Percentiles rank a stretch among this genome's conserved stretches.
These are phyloP conservation scores for Talaromyces ruber DNA, from an alignment of 495 filamentous ascomycete species.

Conservation along the genomic window DNA sequence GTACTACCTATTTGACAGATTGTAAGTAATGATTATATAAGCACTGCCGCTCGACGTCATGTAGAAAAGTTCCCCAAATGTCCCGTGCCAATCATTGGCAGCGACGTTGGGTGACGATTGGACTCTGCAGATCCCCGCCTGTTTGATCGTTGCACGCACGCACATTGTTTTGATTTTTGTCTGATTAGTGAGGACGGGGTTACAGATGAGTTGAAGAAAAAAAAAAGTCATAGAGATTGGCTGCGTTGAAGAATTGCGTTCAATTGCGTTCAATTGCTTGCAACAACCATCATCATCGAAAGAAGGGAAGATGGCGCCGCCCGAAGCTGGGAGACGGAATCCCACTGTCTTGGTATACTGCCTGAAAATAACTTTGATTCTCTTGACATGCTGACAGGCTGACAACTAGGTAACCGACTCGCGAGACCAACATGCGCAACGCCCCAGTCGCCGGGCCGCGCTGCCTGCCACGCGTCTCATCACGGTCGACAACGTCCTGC, in stretches of 20 bases:
- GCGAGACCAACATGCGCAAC: conserved; percentile 39
- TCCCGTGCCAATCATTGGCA: conserved; percentile 1
- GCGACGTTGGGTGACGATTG: not conserved
- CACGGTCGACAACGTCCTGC: conserved; percentile 91
- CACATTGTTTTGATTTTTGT: not conserved
- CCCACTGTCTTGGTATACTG: conserved; percentile 45
- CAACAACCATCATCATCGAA: not conserved
- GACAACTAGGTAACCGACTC: conserved; percentile 50
- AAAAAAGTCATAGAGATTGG: not conserved
- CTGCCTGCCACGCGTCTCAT: conserved; percentile 62
- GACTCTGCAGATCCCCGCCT: not conserved
- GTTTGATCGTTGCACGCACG: not conserved
- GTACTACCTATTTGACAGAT: no score
- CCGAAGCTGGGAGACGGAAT: conserved; percentile 38
- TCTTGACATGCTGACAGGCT: not conserved
- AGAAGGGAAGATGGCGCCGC: conserved; percentile 23
- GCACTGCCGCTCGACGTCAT: conserved; percentile 5
- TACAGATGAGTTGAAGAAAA: not conserved
- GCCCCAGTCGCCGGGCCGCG: conserved; percentile 25
- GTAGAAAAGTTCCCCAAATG: not conserved
- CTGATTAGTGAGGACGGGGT: not conserved
- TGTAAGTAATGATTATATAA: not conserved
- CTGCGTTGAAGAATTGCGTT: no score
- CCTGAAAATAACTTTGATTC: conserved; percentile 1
- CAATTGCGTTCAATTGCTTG: not conserved